Evolutionary conservation across 1,284 basidiomycete genomes (phyloP).

Genomic region (Thelephora terrestris): DNA sequence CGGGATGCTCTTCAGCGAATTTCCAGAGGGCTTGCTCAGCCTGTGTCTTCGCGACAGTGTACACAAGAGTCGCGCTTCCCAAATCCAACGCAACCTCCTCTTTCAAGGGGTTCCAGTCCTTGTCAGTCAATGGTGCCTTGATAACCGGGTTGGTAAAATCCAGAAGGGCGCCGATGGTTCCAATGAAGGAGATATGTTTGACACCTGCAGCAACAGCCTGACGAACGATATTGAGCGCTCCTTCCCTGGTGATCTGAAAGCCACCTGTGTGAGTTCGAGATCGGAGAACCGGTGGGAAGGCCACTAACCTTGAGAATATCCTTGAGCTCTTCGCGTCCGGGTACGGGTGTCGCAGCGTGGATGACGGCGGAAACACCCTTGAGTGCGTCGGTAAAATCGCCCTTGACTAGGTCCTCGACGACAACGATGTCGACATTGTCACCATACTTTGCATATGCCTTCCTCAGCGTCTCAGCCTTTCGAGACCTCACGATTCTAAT

Average conservation of each 20-base stretch:
- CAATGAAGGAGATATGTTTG: slow-evolving; percentile 17
- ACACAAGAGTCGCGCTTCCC: slow-evolving; percentile 5
- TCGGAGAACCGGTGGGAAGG: background rate
- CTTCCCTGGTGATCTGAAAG: slow-evolving; percentile 17
- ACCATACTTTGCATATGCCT: background rate
- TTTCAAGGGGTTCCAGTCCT: slow-evolving; percentile 14
- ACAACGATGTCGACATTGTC: slow-evolving; percentile 4
- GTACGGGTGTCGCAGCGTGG: slow-evolving; percentile 24
- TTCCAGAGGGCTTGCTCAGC: slow-evolving; percentile 18
- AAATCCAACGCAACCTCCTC: slow-evolving; percentile 11
- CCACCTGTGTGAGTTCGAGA: background rate
- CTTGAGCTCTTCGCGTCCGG: slow-evolving; percentile 18
- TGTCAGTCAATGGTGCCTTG: background rate
- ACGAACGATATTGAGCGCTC: slow-evolving; percentile 19
- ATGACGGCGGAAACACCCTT: slow-evolving; percentile 20
- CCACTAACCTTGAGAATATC: slow-evolving; percentile 19
- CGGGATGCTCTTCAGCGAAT: slow-evolving; percentile 15
- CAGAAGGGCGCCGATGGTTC: slow-evolving; percentile 12
- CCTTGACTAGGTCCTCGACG: slow-evolving; percentile 3
- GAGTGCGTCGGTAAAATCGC: slow-evolving; percentile 4
- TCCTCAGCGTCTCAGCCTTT: background rate
- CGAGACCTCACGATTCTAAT: slow-evolving; percentile 1
- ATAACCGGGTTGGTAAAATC: background rate
- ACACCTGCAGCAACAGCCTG: slow-evolving; percentile 21
- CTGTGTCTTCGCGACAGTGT: slow-evolving; percentile 14